Base-by-base conservation (phyloP, 805 yeast genomes). In the Komagataella pseudopastoris region DNA sequence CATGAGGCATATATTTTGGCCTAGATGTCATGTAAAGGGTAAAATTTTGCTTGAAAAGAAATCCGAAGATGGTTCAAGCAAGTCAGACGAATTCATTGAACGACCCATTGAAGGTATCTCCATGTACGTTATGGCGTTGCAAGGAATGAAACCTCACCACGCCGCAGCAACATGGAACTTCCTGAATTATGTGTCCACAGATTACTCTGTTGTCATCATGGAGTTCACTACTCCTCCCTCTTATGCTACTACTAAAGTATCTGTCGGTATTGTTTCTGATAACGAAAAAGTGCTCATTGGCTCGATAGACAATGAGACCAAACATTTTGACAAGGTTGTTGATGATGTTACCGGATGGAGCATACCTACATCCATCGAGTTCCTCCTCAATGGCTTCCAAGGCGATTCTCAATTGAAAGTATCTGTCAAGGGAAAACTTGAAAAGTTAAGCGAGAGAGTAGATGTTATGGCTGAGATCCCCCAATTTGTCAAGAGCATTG, bases 121-220 rank as follows among this genome's bases (percentile, higher is more conserved):
- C 49, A 85, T 93, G 95, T 90, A 81, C 63, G 96, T 91, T 51
- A 83, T 87, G 91, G 99, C 99, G 6, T 71, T 88, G 58, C 99
- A 93, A 72, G 98, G 98, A 55, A 90, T 93, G 98, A 93, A 93
- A 68, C 99, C 99, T 6, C 97, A 93, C 68, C 99, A 93, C 69
- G 96, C 97, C 43, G 99, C 99, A 52, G 88, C 95, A 55, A 70
- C 88, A 20, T 93, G 99, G 99, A 93, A 91, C 69, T 93, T 93
- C 65, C 69, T 87, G 55, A 85, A 88, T 68, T 91, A 86, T 76
- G 96, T 88, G 64, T 84, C 93, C 17, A 76, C 80, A 50, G 71
- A 80, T 45, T 73, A 76, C 58, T 74, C 91, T 43, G 95, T 87
- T 8, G 81, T 89, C 16, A 77, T 86, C 57, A 93, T 93, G 96